These are phyloP conservation scores for Alternaria triticina DNA, from an alignment of 2,329 filamentous ascomycete species.

Conservation along the genomic window DNA sequence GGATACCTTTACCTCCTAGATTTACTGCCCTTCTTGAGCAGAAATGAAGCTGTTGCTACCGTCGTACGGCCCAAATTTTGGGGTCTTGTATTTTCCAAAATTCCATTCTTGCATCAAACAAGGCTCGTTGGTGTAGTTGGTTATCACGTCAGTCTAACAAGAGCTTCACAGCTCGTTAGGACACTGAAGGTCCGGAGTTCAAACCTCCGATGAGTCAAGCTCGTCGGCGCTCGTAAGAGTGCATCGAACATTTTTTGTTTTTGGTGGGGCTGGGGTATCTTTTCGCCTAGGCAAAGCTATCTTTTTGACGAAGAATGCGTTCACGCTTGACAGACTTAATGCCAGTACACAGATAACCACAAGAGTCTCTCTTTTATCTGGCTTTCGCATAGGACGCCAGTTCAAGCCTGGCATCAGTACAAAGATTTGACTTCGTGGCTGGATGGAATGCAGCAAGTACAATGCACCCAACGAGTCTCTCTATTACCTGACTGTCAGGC, in stretches of 20 bases:
- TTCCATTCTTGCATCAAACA: background rate
- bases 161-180: background rate
- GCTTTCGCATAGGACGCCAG: background rate
- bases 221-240: background rate
- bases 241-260: background rate
- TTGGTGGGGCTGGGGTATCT: background rate
- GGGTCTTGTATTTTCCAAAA: background rate
- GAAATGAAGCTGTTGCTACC: background rate
- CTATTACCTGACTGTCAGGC: background rate
- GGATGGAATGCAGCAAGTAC: background rate
- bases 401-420: background rate
- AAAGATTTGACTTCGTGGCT: background rate
- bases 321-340: rapidly evolving
- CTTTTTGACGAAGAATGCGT: background rate
- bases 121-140: constrained; percentile 53
- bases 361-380: background rate
- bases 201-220: background rate
- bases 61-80: background rate
- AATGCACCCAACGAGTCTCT: background rate
- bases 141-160: constrained; percentile 57
- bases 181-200: constrained; percentile 1
- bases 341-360: background rate
- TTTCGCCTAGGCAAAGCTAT: background rate
- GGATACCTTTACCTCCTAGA: background rate
- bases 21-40: background rate